A percentile compares a stretch with the other conserved stretches of the same genome.
These are phyloP conservation scores for Symbiodinium natans DNA, from an alignment of 73 alveolate species.

Conservation along the genomic window DNA sequence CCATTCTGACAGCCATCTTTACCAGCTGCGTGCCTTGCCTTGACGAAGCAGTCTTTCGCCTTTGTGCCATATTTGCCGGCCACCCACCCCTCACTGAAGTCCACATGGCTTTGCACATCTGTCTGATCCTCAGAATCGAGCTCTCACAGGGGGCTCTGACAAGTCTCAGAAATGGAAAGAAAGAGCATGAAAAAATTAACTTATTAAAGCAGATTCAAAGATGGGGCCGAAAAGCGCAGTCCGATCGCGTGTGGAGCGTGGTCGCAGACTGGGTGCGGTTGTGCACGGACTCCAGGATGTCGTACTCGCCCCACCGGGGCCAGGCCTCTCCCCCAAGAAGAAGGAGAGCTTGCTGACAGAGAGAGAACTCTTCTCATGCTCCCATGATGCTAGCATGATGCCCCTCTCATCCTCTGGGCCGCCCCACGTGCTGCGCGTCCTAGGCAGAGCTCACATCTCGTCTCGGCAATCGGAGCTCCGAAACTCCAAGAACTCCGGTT, in stretches of 20 bases:
- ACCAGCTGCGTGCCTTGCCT: too few species aligned
- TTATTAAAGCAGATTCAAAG: too few species aligned
- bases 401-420: slow-evolving; percentile 12
- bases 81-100: slow-evolving; percentile 50
- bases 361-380: too few species aligned
- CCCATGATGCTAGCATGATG: too few species aligned
- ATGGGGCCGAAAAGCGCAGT: too few species aligned
- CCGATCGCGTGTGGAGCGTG: slow-evolving; percentile 46
- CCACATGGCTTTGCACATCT: background rate
- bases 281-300: slow-evolving; percentile 72
- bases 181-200: too few species aligned
- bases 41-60: slow-evolving; percentile 64
- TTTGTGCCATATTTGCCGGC: background rate
- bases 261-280: slow-evolving; percentile 55
- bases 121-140: slow-evolving; percentile 28
- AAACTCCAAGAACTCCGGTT: background rate
- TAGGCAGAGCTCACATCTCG: too few species aligned
- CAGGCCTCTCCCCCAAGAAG: slow-evolving; percentile 17
- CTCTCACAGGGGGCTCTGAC: too few species aligned
- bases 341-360: too few species aligned
- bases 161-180: too few species aligned
- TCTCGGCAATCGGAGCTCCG: background rate
- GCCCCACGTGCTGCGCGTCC: slow-evolving; percentile 63
- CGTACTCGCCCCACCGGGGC: slow-evolving; percentile 91
- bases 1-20: too few species aligned